Evolutionary conservation across 495 filamentous ascomycete genomes (phyloP).

Genomic region (Trichoderma reesei): DNA sequence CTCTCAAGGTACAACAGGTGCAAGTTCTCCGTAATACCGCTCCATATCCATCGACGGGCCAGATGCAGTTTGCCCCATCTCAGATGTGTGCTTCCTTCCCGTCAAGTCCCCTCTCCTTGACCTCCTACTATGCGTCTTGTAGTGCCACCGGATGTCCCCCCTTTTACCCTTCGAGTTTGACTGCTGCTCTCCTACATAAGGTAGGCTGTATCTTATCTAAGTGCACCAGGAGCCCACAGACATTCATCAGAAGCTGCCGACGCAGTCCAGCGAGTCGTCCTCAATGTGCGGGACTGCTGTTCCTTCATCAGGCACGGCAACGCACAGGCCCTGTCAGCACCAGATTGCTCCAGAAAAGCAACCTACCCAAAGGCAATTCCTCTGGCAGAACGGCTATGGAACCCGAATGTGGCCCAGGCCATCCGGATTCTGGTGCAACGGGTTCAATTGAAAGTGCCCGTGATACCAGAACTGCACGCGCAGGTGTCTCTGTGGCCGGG

Average conservation of each 20-base stretch:
- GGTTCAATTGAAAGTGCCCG: too few relatives aligned
- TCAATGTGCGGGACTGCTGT: neutral
- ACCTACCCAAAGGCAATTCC: neutral
- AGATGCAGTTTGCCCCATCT: slow-evolving; percentile 5
- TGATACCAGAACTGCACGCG: too few relatives aligned
- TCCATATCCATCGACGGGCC: neutral
- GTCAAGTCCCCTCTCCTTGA: neutral
- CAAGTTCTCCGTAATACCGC: too few relatives aligned
- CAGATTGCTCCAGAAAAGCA: neutral
- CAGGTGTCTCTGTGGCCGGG: too few relatives aligned
- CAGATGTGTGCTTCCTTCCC: neutral
- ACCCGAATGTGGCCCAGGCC: slow-evolving; percentile 1
- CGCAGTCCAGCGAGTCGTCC: neutral
- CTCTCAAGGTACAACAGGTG: too few relatives aligned
- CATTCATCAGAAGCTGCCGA: neutral
- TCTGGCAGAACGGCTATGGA: slow-evolving; percentile 3
- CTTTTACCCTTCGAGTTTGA: neutral
- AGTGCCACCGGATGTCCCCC: neutral
- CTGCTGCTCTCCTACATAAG: too few relatives aligned
- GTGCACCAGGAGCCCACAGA: neutral
- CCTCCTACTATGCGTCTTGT: too few relatives aligned
- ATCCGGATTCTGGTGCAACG: neutral
- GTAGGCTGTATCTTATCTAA: too few relatives aligned
- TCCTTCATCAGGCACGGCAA: slow-evolving; percentile 4
- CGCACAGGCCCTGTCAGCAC: slow-evolving; percentile 5